Base-by-base conservation (phyloP, 2,329 filamentous ascomycete species). In the Colletotrichum horii region DNA sequence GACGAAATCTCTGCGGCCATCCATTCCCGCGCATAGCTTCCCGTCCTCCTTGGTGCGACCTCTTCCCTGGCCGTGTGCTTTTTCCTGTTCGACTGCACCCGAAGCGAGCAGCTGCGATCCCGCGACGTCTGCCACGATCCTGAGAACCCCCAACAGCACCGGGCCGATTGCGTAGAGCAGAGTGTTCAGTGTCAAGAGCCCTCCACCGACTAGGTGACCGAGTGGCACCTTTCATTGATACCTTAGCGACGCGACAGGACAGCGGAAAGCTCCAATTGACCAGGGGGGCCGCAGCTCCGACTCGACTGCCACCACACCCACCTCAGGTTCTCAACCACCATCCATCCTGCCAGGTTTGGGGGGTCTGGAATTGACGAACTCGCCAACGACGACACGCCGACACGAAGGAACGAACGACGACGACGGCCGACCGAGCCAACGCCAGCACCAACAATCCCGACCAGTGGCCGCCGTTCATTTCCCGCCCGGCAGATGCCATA, bases 241-340 rank as follows among this genome's bases (percentile, higher is more conserved):
- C 61, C 61, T 22, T n/a, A n/a, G n/a, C 43, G 19, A 56, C 58
- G 60, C 38, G 38, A 70, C 36, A 26, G 67, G 38, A 70, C 36
- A 34, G 67, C 55, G 67, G 56, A 64, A 30, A 62, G 67, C 67
- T 70, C 56, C 67, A 70, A 70, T 70, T 62, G 68, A 71, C 30
- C 58, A 65, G 68, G 68, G 67, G 58, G 38, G 38, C 68, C 36
- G 65, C 70, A 74, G 70, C 73, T 73, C 73, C 70, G 52, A 75
- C 61, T 62, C 43, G n/a, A 52, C 43, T 52, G 43, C 43, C 43
- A 52, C 43, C 43, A 52, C 43, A 52, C 43, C 43, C 43, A 52
- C 43, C 43, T 52, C 43, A 52, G 43, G 43, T 52, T 52, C 43
- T 52, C 43, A 52, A 67, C 72, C 52, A 43, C 67, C 48, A 12